These are phyloP conservation scores for Salvia sclarea DNA, from an alignment of 305 asterid genomes.

Conservation along the genomic window DNA sequence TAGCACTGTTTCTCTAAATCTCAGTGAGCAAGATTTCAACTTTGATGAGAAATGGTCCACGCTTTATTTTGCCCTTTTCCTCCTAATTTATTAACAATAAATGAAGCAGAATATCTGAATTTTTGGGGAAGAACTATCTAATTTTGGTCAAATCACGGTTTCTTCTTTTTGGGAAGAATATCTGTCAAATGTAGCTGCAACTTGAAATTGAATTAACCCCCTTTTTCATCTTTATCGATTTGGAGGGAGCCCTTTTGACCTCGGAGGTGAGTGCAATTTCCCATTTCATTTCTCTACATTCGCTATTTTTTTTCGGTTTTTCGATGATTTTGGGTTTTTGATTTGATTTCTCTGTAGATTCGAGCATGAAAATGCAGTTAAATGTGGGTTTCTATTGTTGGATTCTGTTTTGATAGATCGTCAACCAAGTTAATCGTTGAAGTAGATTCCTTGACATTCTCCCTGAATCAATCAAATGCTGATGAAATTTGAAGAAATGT, in stretches of 20 bases:
- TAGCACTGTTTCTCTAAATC: background rate
- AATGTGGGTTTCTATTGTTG: too few species aligned
- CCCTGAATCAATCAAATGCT: background rate
- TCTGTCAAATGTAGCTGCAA: constrained; percentile 27
- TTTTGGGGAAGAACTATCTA: background rate
- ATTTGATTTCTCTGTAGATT: background rate
- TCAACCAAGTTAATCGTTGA: background rate
- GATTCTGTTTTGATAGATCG: background rate
- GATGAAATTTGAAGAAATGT: constrained; percentile 5
- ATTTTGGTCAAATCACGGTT: constrained; percentile 21
- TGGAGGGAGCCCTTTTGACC: constrained; percentile 34
- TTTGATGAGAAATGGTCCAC: constrained; percentile 13
- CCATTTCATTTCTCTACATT: too few species aligned
- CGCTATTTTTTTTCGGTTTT: background rate
- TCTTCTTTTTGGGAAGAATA: too few species aligned
- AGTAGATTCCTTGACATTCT: background rate
- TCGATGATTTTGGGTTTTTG: background rate
- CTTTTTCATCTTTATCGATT: constrained; percentile 7
- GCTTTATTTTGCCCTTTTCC: background rate
- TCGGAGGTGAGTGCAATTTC: constrained; percentile 32
- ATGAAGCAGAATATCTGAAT: background rate
- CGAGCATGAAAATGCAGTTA: background rate
- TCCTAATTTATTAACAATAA: background rate
- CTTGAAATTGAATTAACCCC: too few species aligned
- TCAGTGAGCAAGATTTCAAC: constrained; percentile 6